Base-by-base conservation (phyloP, 306 rosid genomes). In the Malus asiatica region DNA sequence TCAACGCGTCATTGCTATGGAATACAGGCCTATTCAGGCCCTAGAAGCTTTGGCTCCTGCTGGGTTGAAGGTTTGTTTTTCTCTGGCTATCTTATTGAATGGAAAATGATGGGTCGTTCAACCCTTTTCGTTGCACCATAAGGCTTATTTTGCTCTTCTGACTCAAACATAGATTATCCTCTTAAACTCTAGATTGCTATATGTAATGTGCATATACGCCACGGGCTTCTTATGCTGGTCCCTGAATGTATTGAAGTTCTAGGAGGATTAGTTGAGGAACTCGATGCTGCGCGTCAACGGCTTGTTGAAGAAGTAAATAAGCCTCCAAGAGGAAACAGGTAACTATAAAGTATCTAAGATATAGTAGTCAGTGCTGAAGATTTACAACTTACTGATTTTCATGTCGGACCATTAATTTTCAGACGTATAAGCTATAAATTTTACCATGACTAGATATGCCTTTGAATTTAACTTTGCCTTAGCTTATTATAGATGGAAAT, bases 281-380 rank as follows among this genome's bases (percentile, higher is more conserved):
- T 92, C 77, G 98, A 95, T 71, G 97, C 88, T 55, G 98, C 98
- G 69, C 87, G 92, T 51, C 79, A 81, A 74, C 86, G 93, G 67
- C 84, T 95, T 69, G 87, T 95, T 69, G 91, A 88, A 0, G 98
- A 92, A 89, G 83, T 95, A 67, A 92, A 84, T 73, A 92, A 92
- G 84, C 98, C 97, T 80, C 91, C 97, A 3, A 86, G 98, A 71
- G 97, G 97, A 32, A 92, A 74, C 73, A 90, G 97, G 98, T 94
- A 88, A 57, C 55, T 63, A 20, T 44, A 11, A 42, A 58, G 53
- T 46, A 72, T 40, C 30, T 32, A 15, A 15, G 72, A 61, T 74
- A 68, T 73, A 74, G 57, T 32, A 61, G 61, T 76, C 71, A 52
- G 18, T 42, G 60, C 51, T 76, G 25, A 53, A 22, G 42, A 66